Evolutionary conservation across 2,329 filamentous ascomycete genomes (phyloP), one percentile per base, ranked within the genome.

Genomic region (Penicillium sp.): DNA sequence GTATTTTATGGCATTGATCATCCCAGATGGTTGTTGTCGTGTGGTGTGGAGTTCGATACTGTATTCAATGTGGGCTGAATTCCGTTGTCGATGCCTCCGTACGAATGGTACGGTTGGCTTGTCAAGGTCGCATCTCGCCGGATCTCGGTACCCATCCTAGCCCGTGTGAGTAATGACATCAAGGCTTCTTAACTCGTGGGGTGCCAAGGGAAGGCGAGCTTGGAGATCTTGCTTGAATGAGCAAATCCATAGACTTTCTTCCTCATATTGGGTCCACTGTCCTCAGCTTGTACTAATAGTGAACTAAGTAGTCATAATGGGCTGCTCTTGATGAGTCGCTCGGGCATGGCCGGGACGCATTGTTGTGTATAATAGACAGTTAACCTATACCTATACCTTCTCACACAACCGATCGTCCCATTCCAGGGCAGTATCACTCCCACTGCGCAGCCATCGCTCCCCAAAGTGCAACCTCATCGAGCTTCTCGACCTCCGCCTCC

Each of bases 381-480:
- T 31, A 31, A 31, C 27, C 27, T 9, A 10, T 31, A 31, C 7
- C 9, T 3, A 16, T 22, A 41, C 22, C 5, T 18, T 41, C 19
- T 43, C 40, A 6, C 19, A 43, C 22, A 14, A 18, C 14, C 10
- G 11, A 19, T 18, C 4, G 22, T 13, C 11, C 13, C 5, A 22
- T 24, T 13, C 27, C 41, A 31, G 31, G 10, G 22, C 19, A 44
- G 41, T 36, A 40, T 40, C n/a, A 24, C 22, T 41, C 18, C 44
- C 53, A 55, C 16, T 55, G 53, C 33, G 13, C 16, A 22, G 50
- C 55, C 33, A 27, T 33, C 6, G 27, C 19, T 40, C 49, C 41
- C 57, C 57, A 59, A 19, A 50, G n/a, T 33, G 52, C 52, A 40
- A 67, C 63, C 27, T 65, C 61, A 50, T 66, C 61, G 36, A 54